A percentile compares a stretch with the other conserved stretches of the same genome.
Conservation (phyloP, 2,329 filamentous ascomycete genomes). For the Venturia aucupariae region DNA sequence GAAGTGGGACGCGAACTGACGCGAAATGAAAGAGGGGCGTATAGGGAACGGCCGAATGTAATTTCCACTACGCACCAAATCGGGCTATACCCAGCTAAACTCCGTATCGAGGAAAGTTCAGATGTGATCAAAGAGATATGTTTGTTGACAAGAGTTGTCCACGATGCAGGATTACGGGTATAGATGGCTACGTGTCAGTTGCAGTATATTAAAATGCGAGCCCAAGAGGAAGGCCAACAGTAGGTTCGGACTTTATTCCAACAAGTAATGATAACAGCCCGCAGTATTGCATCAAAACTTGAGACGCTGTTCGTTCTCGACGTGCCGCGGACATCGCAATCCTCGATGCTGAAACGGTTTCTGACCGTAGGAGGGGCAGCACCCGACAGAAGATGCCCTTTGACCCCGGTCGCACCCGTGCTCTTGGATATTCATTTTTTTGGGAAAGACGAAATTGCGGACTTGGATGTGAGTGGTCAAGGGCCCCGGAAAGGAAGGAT, state of each 20-base stretch:
- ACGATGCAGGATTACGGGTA: neutral
- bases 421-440: neutral
- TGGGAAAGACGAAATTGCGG: neutral
- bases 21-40: constrained; percentile 7
- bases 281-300: neutral
- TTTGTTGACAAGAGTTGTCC: neutral
- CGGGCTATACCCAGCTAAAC: neutral
- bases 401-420: neutral
- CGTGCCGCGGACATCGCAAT: neutral
- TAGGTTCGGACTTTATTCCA: neutral
- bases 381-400: neutral
- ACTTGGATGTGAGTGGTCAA: neutral
- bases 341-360: neutral
- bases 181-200: constrained; percentile 1
- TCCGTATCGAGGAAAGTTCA: neutral
- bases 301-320: constrained; percentile 5
- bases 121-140: neutral
- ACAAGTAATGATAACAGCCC: neutral
- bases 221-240: neutral
- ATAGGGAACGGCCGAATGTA: neutral
- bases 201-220: neutral
- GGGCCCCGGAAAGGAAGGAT: neutral
- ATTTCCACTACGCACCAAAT: neutral
- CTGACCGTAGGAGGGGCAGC: neutral
- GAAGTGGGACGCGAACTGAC: neutral